Evolutionary conservation across 2,329 filamentous ascomycete genomes (phyloP).

Genomic region (Fusarium palustre): DNA sequence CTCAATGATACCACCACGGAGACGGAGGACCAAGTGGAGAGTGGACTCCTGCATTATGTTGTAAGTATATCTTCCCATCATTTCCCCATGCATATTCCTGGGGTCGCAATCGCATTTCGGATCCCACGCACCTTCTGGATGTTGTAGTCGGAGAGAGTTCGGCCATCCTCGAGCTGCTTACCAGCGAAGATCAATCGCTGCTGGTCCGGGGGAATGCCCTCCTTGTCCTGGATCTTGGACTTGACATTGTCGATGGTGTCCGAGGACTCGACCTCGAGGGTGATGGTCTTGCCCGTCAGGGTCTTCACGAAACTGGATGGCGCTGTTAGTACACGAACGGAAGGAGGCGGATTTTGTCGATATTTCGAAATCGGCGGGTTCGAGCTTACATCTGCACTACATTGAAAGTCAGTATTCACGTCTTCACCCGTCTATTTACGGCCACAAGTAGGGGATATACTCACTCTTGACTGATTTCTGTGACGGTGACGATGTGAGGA

Average conservation of each 20-base stretch:
- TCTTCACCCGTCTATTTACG: constrained; percentile 18
- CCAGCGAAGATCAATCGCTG: constrained; percentile 99
- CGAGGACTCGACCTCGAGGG: constrained; percentile 98
- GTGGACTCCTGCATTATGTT: constrained; percentile 81
- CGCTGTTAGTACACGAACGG: constrained; percentile 47
- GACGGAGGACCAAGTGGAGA: constrained; percentile 97
- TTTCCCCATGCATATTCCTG: neutral
- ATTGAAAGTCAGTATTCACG: constrained; percentile 40
- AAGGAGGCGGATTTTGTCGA: constrained; percentile 23
- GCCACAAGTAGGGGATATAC: constrained; percentile 50
- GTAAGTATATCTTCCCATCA: constrained; percentile 48
- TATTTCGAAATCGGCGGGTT: constrained; percentile 43
- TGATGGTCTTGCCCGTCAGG: constrained; percentile 99
- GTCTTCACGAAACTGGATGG: constrained; percentile 95
- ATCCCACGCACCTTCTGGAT: constrained; percentile 87
- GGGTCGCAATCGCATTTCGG: constrained; percentile 10
- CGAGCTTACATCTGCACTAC: constrained; percentile 89
- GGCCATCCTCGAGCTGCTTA: constrained; percentile 99
- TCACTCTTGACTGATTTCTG: constrained; percentile 70
- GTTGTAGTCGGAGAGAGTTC: constrained; percentile 97
- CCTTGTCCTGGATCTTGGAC: constrained; percentile 99
- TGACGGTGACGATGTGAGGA: constrained; percentile 59
- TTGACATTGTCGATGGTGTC: constrained; percentile 99
- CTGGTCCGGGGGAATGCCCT: constrained; percentile 97
- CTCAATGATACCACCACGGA: constrained; percentile 99